These are phyloP conservation scores for Saccharomycopsis olivae DNA, from an alignment of 805 yeast genomes.

Conservation along the genomic window DNA sequence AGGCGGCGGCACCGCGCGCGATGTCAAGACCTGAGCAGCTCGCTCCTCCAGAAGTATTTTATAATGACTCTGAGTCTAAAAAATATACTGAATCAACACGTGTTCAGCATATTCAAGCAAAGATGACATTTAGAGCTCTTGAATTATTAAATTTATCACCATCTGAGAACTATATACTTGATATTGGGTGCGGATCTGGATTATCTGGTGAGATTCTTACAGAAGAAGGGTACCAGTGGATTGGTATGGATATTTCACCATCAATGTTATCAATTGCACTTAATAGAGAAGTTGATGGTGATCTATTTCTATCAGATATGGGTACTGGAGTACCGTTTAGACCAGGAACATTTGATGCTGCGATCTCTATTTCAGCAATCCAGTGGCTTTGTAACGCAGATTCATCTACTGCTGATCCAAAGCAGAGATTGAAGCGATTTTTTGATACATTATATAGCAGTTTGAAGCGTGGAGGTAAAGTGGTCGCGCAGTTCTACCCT, in stretches of 20 bases:
- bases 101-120: conserved; percentile 96
- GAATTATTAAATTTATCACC: conserved; percentile 74
- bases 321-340: conserved; percentile 92
- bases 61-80: conserved; percentile 79
- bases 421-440: conserved; percentile 65
- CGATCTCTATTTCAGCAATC: conserved; percentile 86
- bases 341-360: conserved; percentile 95
- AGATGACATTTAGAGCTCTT: conserved; percentile 90
- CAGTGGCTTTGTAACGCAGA: conserved; percentile 99
- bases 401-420: conserved; percentile 70
- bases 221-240: conserved; percentile 91
- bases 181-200: conserved; percentile 97
- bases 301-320: conserved; percentile 81
- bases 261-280: conserved; percentile 92
- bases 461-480: conserved; percentile 89
- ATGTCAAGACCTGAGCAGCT: conserved; percentile 96
- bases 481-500: conserved; percentile 95
- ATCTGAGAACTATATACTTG: conserved; percentile 53
- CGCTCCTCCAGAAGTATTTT: conserved; percentile 95
- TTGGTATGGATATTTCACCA: conserved; percentile 94
- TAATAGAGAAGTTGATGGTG: conserved; percentile 90
- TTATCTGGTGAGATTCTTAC: conserved; percentile 87
- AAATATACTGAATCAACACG: conserved; percentile 91
- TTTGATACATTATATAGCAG: conserved; percentile 83
- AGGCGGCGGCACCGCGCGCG: no score